Evolutionary conservation across 441 rosid species (phyloP), one percentile per base, ranked within the genome.

Genomic region (Eruca vesicaria): DNA sequence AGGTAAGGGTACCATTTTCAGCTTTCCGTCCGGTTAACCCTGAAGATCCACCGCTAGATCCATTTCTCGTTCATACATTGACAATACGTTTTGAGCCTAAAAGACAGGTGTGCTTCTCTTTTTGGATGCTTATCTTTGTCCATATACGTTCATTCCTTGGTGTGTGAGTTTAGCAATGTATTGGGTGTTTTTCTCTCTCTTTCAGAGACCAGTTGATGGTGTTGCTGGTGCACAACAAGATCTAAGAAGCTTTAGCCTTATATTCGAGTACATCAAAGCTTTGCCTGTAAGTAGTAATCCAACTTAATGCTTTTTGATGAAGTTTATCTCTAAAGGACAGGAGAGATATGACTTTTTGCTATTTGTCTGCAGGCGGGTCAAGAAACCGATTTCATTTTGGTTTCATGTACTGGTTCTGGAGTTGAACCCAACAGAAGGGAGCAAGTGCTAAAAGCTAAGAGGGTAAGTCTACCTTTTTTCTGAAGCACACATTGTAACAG

Each of bases 1-100:
- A 93, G 98, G 98, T 90, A 78, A 90, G 99, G 80, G 88, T 91
- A 45, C 95, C 99, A 28, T 93, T 95, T 84, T 93, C 98, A 76
- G 85, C 95, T 72, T 89, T 95, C 72, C 97, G 98, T 69, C 90
- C 99, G 21, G 98, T 93, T 76, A 90, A 90, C 71, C 97, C 97
- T 29, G 99, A 93, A 85, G 97, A 93, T 84, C 97, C 93, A 32
- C 97, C 94, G 66, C 73, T 95, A 63, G 98, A 95, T 73, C 97
- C 97, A 10, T 95, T 91, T 83, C 97, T 95, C 67, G 95, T 89
- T 70, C 99, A 91, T 82, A 91, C 97, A 50, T 68, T 95, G 77
- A 93, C 97, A 0, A 89, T 95, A 79, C 89, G 97, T 11, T 93
- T 95, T 90, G 99, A 95, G 85, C 98, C 97, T 55, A 86, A 91